These are phyloP conservation scores for Misopates orontium DNA, from an alignment of 257 asterid genomes.

Conservation along the genomic window DNA sequence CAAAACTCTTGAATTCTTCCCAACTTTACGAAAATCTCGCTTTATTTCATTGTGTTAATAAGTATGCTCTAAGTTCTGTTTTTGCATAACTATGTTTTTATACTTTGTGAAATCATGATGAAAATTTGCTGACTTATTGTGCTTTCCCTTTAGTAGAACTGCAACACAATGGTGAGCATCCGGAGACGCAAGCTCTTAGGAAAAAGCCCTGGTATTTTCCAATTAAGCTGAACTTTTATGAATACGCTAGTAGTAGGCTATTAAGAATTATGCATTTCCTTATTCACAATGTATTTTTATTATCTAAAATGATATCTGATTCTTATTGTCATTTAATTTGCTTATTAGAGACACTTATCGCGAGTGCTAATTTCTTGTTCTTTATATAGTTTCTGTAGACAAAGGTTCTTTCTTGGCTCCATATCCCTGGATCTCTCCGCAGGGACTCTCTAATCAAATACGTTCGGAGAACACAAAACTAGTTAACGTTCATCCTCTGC, in stretches of 20 bases:
- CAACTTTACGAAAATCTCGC: not conserved
- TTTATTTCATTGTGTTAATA: constrained; percentile 24
- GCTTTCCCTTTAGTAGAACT: constrained; percentile 34
- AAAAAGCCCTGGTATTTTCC: constrained; percentile 59
- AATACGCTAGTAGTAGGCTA: not conserved
- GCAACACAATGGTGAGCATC: constrained; percentile 81
- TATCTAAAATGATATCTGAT: not conserved
- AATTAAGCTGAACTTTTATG: too few relatives aligned
- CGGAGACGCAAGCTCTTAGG: constrained; percentile 72
- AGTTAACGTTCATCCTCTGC: constrained; percentile 51
- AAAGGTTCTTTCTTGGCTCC: constrained; percentile 49
- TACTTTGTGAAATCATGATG: not conserved
- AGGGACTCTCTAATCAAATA: constrained; percentile 40
- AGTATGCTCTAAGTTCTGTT: not conserved
- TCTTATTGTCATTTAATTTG: not conserved
- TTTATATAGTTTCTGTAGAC: constrained; percentile 39
- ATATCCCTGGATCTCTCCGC: constrained; percentile 46
- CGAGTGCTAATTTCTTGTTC: constrained; percentile 18
- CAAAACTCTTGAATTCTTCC: not conserved
- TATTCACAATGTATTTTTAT: not conserved
- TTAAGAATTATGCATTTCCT: not conserved
- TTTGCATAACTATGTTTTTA: not conserved
- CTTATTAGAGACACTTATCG: not conserved
- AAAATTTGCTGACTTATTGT: constrained; percentile 22
- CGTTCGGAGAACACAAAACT: constrained; percentile 40